Evolutionary conservation across 345 rosid species (phyloP), one percentile per base, ranked within the genome.

Genomic region (Eutrema yunnanense): DNA sequence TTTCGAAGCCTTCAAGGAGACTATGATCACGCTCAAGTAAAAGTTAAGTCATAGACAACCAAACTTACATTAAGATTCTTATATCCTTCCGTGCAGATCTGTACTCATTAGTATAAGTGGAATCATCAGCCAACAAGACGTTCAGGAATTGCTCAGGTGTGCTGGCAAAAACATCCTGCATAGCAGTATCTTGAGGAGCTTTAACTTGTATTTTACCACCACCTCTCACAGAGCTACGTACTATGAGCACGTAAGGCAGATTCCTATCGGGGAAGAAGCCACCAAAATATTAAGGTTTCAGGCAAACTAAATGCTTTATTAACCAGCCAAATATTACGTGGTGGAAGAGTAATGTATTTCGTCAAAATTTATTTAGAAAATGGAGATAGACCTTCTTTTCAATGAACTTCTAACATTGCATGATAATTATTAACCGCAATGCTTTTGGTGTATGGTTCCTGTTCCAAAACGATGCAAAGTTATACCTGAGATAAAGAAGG

Each of bases 401-500:
- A 64, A n/a, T n/a, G n/a, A n/a, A 85, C 93, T 81, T 90, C 98
- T 73, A 92, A 62, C 84, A 85, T 86, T 51, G 73, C 80, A 71
- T 83, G 89, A 74, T 87, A 87, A 67, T 86, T 84, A 74, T 87
- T 92, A 44, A 76, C 81, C 42, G 93, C 79, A 94, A 82, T 71
- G 87, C 87, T 83, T 91, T 86, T 50, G 86, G 64, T 32, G 96
- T 84, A 81, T 91, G 96, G 83, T 95, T 92, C 87, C 97, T 89
- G 87, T 95, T 95, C 99, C 99, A 92, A 84, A 95, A 95, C 43
- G 99, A 95, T 58, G 97, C 99, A 84, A 95, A 95, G 79, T 91
- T 95, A 86, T 95, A 95, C 97, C 99, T 92, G 99, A 62, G 82
- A 81, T 51, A 77, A 71, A 75, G 52, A 80, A 59, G 48, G 62